Base-by-base conservation (phyloP, 2,329 filamentous ascomycete genomes). In the Colletotrichum musicola region DNA sequence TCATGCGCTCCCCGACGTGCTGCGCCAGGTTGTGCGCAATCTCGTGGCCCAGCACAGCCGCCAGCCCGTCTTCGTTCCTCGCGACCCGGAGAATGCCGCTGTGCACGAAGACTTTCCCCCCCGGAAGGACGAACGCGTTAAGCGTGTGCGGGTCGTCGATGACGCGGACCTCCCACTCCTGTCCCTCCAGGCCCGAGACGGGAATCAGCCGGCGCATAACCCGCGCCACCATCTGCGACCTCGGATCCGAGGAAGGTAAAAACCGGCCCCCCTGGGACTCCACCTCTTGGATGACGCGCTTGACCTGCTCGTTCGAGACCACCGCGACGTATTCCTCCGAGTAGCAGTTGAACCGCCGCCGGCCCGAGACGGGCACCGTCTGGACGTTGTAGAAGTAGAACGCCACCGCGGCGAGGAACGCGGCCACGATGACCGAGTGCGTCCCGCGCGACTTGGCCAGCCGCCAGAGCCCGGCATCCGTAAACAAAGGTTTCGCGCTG, bases 91-190 rank as follows among this genome's bases (percentile, higher is more conserved):
- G 78, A 38, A 95, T 89, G 44, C 93, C 92, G 71, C 88, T 91
- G 75, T 89, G 92, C 2, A 95, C 92, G 76, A 95, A 95, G 0
- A 95, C 92, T 74, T 94, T 94, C 25, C 92, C 92, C 4, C 89
- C 92, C 0, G 93, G 92, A 6, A 94, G 85, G 1, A 95, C 92
- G 75, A 95, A 94, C 0, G 93, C 93, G 74, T 95, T 95, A 71
- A 85, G 84, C 46, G 86, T 86, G 47, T 74, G 82, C 71, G 20
- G 83, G 68, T 90, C 89, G n/a, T 93, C 86, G 73, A 95, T 93
- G 6, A 95, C 92, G 73, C 86, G 83, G 4, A 95, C 85, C 79
- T 94, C 90, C 92, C 93, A 95, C 13, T 88, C 76, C 47, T 85
- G 80, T 70, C 85, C 79, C 62, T 78, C 74, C 81, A 92, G 80